phyloP scores from a whole-genome alignment of 2,329 filamentous ascomycete species.

The Herpotrichia juniperi region DNA sequence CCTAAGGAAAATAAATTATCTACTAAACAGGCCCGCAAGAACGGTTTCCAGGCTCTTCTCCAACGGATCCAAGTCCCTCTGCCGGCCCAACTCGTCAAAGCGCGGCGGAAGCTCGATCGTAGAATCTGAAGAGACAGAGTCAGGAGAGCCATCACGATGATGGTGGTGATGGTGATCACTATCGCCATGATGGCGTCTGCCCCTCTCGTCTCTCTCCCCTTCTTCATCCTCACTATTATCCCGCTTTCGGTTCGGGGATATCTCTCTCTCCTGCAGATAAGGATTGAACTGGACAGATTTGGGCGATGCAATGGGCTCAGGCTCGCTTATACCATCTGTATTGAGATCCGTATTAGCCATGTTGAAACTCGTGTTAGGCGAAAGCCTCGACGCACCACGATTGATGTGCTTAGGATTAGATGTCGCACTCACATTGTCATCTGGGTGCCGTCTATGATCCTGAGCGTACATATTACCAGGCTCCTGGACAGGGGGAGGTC shows the following conservation, averaged over 20 bases:
- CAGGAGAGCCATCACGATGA: constrained; percentile 28
- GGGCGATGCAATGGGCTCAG: constrained; percentile 20
- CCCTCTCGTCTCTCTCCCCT: constrained; percentile 21
- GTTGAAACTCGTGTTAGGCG: constrained; percentile 24
- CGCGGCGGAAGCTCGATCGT: constrained; percentile 45
- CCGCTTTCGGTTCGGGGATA: constrained; percentile 9
- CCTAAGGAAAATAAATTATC: constrained; percentile 8
- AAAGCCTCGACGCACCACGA: constrained; percentile 43
- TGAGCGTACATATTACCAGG: constrained; percentile 25
- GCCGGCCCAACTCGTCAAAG: constrained; percentile 41
- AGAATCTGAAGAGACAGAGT: constrained; percentile 34
- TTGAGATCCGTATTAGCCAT: constrained; percentile 16
- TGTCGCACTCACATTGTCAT: constrained; percentile 59
- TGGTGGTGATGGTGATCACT: constrained; percentile 7
- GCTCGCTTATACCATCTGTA: constrained; percentile 31
- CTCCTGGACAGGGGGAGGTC: constrained; percentile 36
- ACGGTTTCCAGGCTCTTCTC: constrained; percentile 43
- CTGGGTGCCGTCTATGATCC: constrained; percentile 43
- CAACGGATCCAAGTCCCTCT: constrained; percentile 37
- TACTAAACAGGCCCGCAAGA: constrained; percentile 33
- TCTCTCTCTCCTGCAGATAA: constrained; percentile 33
- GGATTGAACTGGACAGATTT: constrained; percentile 50
- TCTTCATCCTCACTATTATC: constrained; percentile 9
- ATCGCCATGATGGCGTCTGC: constrained; percentile 15
- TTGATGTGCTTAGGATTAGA: constrained; percentile 37